Conservation (phyloP, 2,329 filamentous ascomycete genomes). For the Alternaria infectoria region DNA sequence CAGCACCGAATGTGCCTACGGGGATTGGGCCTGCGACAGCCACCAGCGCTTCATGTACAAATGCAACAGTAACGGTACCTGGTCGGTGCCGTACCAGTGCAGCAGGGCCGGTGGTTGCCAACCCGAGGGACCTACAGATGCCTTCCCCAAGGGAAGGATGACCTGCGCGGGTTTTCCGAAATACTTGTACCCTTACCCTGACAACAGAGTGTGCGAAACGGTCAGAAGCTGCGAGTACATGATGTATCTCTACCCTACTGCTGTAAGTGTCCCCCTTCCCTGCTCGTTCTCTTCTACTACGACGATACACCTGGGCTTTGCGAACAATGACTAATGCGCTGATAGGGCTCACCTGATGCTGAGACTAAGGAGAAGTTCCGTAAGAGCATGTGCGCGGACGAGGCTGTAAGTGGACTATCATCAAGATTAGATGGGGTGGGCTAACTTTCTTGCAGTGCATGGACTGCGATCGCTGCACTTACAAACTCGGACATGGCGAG, state of each 20-base stretch:
- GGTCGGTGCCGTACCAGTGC: neutral
- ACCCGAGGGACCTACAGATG: neutral
- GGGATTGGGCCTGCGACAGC: neutral
- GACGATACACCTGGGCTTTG: neutral
- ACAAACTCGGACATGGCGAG: neutral
- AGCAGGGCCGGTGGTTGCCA: neutral
- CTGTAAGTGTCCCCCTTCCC: neutral
- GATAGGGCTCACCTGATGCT: neutral
- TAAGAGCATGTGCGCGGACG: conserved; percentile 2
- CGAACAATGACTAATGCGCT: neutral
- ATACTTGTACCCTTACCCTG: neutral
- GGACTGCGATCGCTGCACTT: conserved; percentile 13
- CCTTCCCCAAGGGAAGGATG: neutral
- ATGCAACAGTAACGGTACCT: neutral
- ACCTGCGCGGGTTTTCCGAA: neutral
- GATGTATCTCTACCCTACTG: neutral
- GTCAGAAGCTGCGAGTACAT: neutral
- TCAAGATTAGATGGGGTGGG: neutral
- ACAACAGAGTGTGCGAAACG: neutral
- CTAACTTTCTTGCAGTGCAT: conserved; percentile 2
- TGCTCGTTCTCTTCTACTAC: neutral
- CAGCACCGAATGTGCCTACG: neutral
- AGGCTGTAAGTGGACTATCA: neutral
- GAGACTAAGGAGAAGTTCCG: neutral
- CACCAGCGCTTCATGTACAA: neutral